These are phyloP conservation scores for Melampsora larici-populina DNA, from an alignment of 1,284 basidiomycete species.

Conservation along the genomic window DNA sequence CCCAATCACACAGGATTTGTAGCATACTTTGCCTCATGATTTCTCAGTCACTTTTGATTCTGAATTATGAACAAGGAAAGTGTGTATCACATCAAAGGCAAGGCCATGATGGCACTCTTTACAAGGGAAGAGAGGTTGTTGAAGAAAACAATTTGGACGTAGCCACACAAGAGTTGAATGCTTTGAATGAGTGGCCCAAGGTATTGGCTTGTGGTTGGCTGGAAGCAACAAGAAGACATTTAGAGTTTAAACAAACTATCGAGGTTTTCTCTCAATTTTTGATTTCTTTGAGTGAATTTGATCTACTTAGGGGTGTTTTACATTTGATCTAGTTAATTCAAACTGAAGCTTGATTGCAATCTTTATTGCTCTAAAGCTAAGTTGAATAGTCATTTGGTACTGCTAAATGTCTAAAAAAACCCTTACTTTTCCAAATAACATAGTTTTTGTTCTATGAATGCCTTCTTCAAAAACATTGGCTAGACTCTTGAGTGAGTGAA, in stretches of 20 bases:
- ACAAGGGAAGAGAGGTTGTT: conserved; percentile 83
- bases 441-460: too few species aligned
- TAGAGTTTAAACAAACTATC: conserved; percentile 90
- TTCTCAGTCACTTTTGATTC: conserved; percentile 71
- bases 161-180: conserved; percentile 86
- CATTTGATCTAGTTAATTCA: conserved; percentile 66
- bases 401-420: too few species aligned
- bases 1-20: conserved; percentile 85
- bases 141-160: conserved; percentile 89
- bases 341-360: conserved; percentile 66
- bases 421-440: too few species aligned
- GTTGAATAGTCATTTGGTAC: too few species aligned
- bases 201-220: conserved; percentile 84
- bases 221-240: conserved; percentile 75
- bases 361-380: conserved; percentile 58
- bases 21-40: conserved; percentile 75
- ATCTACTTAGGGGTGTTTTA: background rate
- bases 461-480: too few species aligned
- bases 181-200: conserved; percentile 75
- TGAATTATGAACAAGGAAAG: conserved; percentile 73
- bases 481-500: too few species aligned
- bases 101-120: conserved; percentile 80
- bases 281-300: background rate
- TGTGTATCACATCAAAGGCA: conserved; percentile 66
- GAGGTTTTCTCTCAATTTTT: conserved; percentile 61